Evolutionary conservation across 1,284 basidiomycete species (phyloP), one percentile per base, ranked within the genome.

Genomic region (Cystobasidium slooffiae): DNA sequence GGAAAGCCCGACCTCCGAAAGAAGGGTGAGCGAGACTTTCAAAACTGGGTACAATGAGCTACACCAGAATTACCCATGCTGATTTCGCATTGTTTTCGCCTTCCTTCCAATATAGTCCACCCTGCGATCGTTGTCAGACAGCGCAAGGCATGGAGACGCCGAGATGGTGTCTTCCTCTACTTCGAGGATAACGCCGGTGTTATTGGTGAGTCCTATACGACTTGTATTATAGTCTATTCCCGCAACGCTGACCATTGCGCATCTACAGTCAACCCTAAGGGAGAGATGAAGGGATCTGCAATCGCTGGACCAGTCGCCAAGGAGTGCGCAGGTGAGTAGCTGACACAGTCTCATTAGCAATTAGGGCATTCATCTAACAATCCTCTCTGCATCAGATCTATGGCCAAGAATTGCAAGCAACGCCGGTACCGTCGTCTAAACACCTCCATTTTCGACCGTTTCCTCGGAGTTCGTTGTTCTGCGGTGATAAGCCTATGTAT

Each of bases 1-100:
- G 96, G 96, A 84, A 99, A 99, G 88, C 97, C 97, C 68, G 96
- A 99, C 86, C 86, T 99, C 83, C 90, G 96, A 85, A 99, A 99
- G 88, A 99, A 99, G 88, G 96, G 93, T 95, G 84, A 82, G 92
- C 31, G 31, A 31, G 31, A 31, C 31, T 31, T 2, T 5, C 31
- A 31, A 31, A 5, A 31, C 31, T n/a, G n/a, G n/a, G 31, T 31
- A 5, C 31, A 31, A 5, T 31, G 2, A 31, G 31, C 31, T 31
- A 31, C 5, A 31, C 1, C 31, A 31, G 31, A 5, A 31, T 5
- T 31, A 1, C 31, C 1, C 1, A 31, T 31, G 43, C 31, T 22
- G 55, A n/a, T 24, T n/a, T 56, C n/a, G 6, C 56, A 31, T 37
- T 51, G 74, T 44, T 74, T 73, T 47, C 56, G 20, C 44, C 31